Conservation (phyloP, 2,329 filamentous ascomycete genomes). For the Thelonectria rubi region DNA sequence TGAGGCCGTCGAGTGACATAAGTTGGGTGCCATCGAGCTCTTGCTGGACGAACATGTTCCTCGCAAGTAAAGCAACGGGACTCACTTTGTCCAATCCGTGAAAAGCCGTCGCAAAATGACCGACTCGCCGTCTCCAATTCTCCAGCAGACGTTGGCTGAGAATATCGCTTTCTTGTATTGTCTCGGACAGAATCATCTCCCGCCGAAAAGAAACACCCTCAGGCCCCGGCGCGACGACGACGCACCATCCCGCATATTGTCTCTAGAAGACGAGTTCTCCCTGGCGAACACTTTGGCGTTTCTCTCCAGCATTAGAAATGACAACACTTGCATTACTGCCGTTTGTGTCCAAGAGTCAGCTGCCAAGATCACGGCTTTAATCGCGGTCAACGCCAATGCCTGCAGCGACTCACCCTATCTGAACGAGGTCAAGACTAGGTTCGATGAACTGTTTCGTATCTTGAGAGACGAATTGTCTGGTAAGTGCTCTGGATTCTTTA, state of each 20-base stretch:
- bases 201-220: background rate
- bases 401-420: conserved; percentile 23
- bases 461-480: conserved; percentile 5
- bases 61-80: too few species aligned
- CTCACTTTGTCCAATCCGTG: background rate
- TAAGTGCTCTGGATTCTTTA: background rate
- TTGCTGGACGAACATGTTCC: too few species aligned
- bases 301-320: conserved; percentile 29
- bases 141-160: conserved; percentile 15
- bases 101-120: background rate
- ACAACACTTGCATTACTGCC: conserved; percentile 27
- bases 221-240: background rate
- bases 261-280: conserved; percentile 30
- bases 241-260: background rate
- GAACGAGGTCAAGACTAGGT: conserved; percentile 25
- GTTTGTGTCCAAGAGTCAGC: conserved; percentile 31
- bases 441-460: conserved; percentile 28
- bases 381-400: conserved; percentile 32
- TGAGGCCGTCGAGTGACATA: background rate
- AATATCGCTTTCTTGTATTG: conserved; percentile 32
- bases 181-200: conserved; percentile 3
- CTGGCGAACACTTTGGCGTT: conserved; percentile 31
- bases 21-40: too few species aligned
- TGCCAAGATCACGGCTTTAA: conserved; percentile 22
- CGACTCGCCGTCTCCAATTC: background rate